phyloP scores from a whole-genome alignment of 1,284 basidiomycete species.

The Mycena sp. region DNA sequence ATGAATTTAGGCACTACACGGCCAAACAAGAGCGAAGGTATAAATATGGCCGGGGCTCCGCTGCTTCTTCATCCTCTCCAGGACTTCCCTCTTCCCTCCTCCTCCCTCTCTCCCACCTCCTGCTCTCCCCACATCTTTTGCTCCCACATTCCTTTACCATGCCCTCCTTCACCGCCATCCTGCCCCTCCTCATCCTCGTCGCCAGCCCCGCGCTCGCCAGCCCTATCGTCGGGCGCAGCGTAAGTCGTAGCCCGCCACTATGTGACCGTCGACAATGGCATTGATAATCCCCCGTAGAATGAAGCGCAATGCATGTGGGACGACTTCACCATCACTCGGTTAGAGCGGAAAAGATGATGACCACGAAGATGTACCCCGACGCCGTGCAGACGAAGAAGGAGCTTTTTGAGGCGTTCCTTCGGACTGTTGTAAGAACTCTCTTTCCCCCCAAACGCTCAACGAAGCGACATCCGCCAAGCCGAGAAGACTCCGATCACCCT shows the following conservation, averaged over 20 bases:
- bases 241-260: not conserved
- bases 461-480: too few species aligned
- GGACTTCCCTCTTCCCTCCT: not conserved
- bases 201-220: slow-evolving; percentile 22
- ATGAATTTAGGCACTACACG: too few species aligned
- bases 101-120: slow-evolving; percentile 1
- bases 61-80: not conserved
- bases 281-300: not conserved
- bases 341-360: too few species aligned
- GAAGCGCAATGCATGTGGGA: too few species aligned
- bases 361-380: too few species aligned
- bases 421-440: too few species aligned
- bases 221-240: slow-evolving; percentile 17
- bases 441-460: too few species aligned
- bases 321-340: too few species aligned
- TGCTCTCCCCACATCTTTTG: slow-evolving; percentile 11
- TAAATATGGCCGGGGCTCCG: not conserved
- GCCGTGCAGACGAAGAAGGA: too few species aligned
- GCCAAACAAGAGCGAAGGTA: not conserved
- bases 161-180: slow-evolving; percentile 25
- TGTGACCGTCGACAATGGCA: not conserved
- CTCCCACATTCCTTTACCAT: slow-evolving; percentile 22
- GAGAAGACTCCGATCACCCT: too few species aligned
- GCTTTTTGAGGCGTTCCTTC: too few species aligned
- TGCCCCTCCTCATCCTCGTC: slow-evolving; percentile 23